Conservation (phyloP, 257 asterid genomes). For the Ophiorrhiza pumila region DNA sequence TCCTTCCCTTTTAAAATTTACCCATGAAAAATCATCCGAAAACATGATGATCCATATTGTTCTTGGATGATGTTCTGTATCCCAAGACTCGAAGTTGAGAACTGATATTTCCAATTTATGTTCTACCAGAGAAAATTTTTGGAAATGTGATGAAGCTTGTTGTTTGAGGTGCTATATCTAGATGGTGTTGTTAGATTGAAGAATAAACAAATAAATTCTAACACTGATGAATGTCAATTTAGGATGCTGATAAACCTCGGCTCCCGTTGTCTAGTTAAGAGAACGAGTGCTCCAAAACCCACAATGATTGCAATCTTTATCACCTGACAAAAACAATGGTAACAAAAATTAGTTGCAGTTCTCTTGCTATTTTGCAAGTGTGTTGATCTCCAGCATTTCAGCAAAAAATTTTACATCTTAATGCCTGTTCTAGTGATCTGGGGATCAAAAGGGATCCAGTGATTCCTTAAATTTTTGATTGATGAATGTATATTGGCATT, state of each 20-base stretch:
- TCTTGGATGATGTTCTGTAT: not conserved
- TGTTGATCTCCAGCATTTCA: not conserved
- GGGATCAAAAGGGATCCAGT: not conserved
- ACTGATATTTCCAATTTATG: not conserved
- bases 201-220: not conserved
- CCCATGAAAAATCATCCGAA: not conserved
- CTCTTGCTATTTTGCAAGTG: not conserved
- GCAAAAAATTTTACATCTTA: not conserved
- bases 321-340: constrained; percentile 38
- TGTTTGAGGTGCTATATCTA: not conserved
- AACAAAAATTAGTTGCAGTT: not conserved
- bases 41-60: not conserved
- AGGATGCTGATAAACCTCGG: constrained; percentile 39
- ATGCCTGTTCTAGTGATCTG: not conserved
- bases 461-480: not conserved
- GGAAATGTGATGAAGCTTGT: not conserved
- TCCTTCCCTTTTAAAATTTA: not conserved
- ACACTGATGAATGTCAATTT: not conserved
- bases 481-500: not conserved
- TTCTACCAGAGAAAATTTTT: not conserved
- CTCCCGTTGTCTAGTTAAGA: constrained; percentile 76
- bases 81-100: not conserved
- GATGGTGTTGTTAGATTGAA: not conserved
- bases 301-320: constrained; percentile 56
- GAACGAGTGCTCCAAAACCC: constrained; percentile 79